Base-by-base conservation (phyloP, 768 basidiomycete genomes). In the Panellus pusillus region DNA sequence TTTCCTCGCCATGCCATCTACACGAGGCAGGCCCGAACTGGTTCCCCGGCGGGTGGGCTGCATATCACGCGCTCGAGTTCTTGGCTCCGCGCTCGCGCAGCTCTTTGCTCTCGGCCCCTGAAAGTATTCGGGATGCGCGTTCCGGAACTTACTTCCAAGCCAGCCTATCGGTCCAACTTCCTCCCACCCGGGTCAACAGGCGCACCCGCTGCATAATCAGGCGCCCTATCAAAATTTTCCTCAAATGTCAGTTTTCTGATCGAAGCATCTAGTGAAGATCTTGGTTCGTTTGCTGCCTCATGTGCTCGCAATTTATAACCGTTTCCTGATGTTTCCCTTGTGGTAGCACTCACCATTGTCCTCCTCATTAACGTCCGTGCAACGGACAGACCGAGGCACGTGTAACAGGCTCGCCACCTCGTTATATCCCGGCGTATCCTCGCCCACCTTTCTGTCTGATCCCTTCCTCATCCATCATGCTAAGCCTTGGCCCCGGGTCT, bases 401-500 rank as follows among this genome's bases (percentile, higher is more conserved):
- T 54, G 55, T 55, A 47, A 37, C 41, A 48, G 50, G 32, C 46
- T 61, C 64, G 55, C 49, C 55, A 24, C 31, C 61, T 54, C 57
- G 47, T 54, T 60, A 60, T 59, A 50, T 60, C 44, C 45, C 52
- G 57, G n/a, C 51, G 57, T 61, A 60, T 60, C 63, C 60, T 62
- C 56, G 65, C 52, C 57, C 47, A 49, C 42, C 61, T 62, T 58
- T 63, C 55, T 55, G 51, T 60, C 60, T 55, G 47, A 51, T 60
- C 63, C 57, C 67, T 65, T 60, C 60, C 60, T 55, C 60, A 68
- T 66, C 61, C 68, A 68, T 71, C 71, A 89, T 90, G 89, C 79
- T 90, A 63, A 80, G 78, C 67, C 66, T 87, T 66, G 79, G 80
- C 62, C 65, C 80, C 55, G 78, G 78, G 63, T 89, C 88, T 63